These are phyloP conservation scores for Lagenidium sp. DNA, from an alignment of 352 stramenopile species.

Conservation along the genomic window DNA sequence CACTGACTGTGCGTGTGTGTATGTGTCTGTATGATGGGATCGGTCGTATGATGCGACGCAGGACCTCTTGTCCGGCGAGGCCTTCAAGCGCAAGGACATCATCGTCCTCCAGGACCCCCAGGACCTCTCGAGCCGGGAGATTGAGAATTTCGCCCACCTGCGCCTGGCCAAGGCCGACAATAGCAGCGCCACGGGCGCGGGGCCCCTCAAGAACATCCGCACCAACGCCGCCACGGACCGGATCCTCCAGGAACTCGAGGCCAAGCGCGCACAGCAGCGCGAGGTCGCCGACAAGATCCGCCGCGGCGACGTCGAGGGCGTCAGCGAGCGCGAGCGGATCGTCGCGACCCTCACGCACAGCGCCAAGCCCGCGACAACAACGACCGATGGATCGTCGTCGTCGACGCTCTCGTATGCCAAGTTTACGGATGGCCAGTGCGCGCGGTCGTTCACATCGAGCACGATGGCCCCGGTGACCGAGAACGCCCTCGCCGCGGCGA, in stretches of 20 bases:
- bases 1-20: no score
- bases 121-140: conserved; percentile 88
- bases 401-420: conserved; percentile 47
- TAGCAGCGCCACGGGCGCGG: neutral
- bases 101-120: conserved; percentile 94
- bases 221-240: conserved; percentile 78
- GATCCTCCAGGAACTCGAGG: conserved; percentile 74
- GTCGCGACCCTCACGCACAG: conserved; percentile 58
- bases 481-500: conserved; percentile 37
- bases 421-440: conserved; percentile 86
- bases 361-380: neutral
- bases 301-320: conserved; percentile 29
- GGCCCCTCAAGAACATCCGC: conserved; percentile 49
- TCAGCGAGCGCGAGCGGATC: conserved; percentile 72
- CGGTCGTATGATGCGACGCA: no score
- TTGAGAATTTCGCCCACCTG: conserved; percentile 97
- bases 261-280: conserved; percentile 51
- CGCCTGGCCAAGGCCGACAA: conserved; percentile 24
- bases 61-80: conserved; percentile 91
- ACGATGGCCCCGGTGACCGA: conserved; percentile 68
- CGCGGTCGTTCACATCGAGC: conserved; percentile 95
- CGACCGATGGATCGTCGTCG: conserved; percentile 1
- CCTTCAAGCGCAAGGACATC: conserved; percentile 91
- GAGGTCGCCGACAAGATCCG: conserved; percentile 61
- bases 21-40: no score